Evolutionary conservation across 1,284 basidiomycete species (phyloP), one percentile per base, ranked within the genome.

Genomic region (Volvariella volvacea): DNA sequence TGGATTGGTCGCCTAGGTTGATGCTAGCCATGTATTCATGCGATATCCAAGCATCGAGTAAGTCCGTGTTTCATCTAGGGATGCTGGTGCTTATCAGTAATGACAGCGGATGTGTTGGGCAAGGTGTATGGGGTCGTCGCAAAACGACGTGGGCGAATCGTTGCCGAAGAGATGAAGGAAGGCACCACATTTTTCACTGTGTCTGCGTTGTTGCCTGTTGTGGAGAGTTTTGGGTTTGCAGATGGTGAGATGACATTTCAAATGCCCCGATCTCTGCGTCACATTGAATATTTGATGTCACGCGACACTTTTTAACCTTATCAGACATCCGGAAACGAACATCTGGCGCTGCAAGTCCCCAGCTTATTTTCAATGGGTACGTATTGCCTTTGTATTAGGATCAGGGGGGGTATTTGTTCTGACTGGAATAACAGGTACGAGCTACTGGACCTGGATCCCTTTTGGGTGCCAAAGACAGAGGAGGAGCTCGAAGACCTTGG

Each of bases 21-120:
- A 92, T 96, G 83, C 72, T 99, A 45, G 96, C 96, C 1, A 98
- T 98, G 92, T 99, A 99, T 66, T 87, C 88, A 4, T 99, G 96
- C 66, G 94, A 99, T 60, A 98, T 99, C 49, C 96, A 98, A 68
- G 92, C 94, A 1, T 93, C 94, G 7, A 92, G 93, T 94, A 60
- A 64, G 88, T 42, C 46, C 39, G 16, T 34, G 20, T 39, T 40
- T 39, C 39, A 25, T 21, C 21, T 4, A 16, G 21, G 36, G 15
- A 17, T 28, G 22, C 21, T 36, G 42, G 21, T 42, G 21, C 22
- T 36, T 41, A n/a, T 15, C n/a, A 20, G 14, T 19, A 39, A 39
- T 40, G 50, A 46, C 43, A 95, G 92, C 92, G 56, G 96, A 99
- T 52, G 96, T 98, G 0, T 76, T 99, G 34, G 96, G 96, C 4